Evolutionary conservation across 768 basidiomycete species (phyloP).

Genomic region (Fibroporia radiculosa): DNA sequence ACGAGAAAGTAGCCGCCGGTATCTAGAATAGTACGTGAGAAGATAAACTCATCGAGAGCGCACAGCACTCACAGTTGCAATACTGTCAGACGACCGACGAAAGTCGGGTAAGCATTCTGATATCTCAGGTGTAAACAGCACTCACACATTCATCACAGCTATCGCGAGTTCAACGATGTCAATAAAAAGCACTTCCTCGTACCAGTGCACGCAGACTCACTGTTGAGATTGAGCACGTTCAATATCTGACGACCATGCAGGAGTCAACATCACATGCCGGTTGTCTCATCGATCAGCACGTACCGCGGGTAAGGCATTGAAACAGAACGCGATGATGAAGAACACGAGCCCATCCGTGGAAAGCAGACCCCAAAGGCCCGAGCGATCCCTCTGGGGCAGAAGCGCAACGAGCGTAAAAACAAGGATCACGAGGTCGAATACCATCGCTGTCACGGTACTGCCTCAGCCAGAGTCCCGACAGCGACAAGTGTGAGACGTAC

Average conservation of each 20-base stretch:
- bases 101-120: too few species aligned
- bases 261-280: too few species aligned
- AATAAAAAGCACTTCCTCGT: constrained; percentile 6
- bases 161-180: too few species aligned
- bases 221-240: constrained; percentile 50
- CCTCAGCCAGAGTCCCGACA: background rate
- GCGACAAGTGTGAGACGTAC: constrained; percentile 30
- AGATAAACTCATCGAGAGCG: background rate
- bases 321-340: constrained; percentile 57
- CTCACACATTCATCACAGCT: too few species aligned
- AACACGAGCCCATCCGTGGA: constrained; percentile 70
- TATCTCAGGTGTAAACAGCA: too few species aligned
- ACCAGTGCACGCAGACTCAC: too few species aligned
- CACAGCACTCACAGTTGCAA: constrained; percentile 46
- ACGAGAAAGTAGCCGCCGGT: constrained; percentile 64
- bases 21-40: constrained; percentile 29
- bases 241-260: constrained; percentile 38
- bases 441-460: constrained; percentile 45
- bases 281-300: constrained; percentile 13
- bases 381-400: constrained; percentile 36
- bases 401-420: constrained; percentile 48
- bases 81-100: constrained; percentile 29
- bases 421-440: constrained; percentile 56
- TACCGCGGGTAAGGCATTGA: constrained; percentile 63
- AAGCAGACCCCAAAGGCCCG: constrained; percentile 59